Base-by-base conservation (phyloP, 108 stramenopile species). In the Cylindrotheca closterium region DNA sequence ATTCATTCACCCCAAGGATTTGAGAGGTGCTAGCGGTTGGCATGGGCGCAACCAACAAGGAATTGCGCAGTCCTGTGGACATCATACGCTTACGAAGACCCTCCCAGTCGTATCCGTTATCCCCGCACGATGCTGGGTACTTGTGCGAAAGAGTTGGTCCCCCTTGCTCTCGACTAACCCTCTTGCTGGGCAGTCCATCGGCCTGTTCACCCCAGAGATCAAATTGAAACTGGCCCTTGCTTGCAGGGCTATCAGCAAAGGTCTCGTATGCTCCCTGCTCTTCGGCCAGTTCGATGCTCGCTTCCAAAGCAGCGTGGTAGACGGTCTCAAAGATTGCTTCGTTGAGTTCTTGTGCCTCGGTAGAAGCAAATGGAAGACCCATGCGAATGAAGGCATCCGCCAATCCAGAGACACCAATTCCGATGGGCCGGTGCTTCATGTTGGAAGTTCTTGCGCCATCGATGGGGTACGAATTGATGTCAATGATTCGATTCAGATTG, bases 11-110 rank as follows among this genome's bases (percentile, higher is more conserved):
- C 21, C 98, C 98, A 50, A 97, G 73, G 47, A 98, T 96, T 76
- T 98, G 97, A 50, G 94, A 92, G 0, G 98, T 97, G 3, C 96
- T 97, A 30, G 98, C 98, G 10, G 98, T 99, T 52, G 98, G 98
- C 98, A 99, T 99, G n/a, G 96, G 98, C 17, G 98, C 98, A 2
- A 97, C 67, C 1, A 97, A 75, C 27, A 99, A 78, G 3, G 96
- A 97, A 70, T 98, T 98, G 31, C 96, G 70, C n/a, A 98, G 60
- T 18, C 98, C 98, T 27, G 68, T 62, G 30, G 58, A 49, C 22
- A 81, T 77, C 25, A 99, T 89, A n/a, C 84, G 79, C 27, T 60
- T 54, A 25, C 93, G 78, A 12, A 99, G 76, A 4, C 51, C 63
- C 8, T 74, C 82, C 98, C 98, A 99, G 61, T 99, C 88, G 64